A percentile compares a stretch with the other conserved stretches of the same genome.
These are phyloP conservation scores for Trypanosoma vivax DNA, from an alignment of 208 protist genomes.

Conservation along the genomic window DNA sequence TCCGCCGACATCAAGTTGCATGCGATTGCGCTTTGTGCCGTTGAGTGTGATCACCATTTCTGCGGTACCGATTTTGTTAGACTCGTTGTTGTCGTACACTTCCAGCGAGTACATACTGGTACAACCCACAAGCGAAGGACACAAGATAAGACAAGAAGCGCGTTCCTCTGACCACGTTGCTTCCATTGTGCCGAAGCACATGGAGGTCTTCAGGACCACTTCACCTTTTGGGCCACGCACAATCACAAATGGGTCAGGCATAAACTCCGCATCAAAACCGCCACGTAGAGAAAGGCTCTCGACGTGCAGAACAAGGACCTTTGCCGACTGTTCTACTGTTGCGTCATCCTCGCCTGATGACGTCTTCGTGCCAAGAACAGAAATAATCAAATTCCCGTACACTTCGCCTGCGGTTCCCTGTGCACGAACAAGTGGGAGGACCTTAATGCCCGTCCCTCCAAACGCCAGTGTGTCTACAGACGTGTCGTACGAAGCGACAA, in stretches of 20 bases:
- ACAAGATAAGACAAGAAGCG: slow-evolving; percentile 71
- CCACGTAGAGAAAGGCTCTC: slow-evolving; percentile 35
- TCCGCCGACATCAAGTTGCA: slow-evolving; percentile 23
- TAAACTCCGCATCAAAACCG: slow-evolving; percentile 30
- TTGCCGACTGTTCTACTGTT: slow-evolving; percentile 17
- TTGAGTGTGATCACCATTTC: slow-evolving; percentile 36
- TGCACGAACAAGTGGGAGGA: slow-evolving; percentile 39
- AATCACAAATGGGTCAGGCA: slow-evolving; percentile 76
- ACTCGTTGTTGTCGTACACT: slow-evolving; percentile 73
- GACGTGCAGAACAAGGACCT: slow-evolving; percentile 48
- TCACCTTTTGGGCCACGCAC: slow-evolving; percentile 36
- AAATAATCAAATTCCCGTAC: slow-evolving; percentile 54
- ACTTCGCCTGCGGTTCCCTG: slow-evolving; percentile 28
- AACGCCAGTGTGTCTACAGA: slow-evolving; percentile 77
- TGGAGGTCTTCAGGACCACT: slow-evolving; percentile 53
- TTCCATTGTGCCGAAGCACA: slow-evolving; percentile 39
- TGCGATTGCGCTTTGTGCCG: slow-evolving; percentile 42
- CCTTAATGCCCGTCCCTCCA: slow-evolving; percentile 53
- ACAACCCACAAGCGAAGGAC: slow-evolving; percentile 50
- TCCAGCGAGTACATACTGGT: slow-evolving; percentile 51
- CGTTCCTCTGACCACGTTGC: slow-evolving; percentile 44
- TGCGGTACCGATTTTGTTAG: slow-evolving; percentile 37
- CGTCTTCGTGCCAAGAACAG: slow-evolving; percentile 43
- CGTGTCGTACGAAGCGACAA: slow-evolving; percentile 53
- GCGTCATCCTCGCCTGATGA: slow-evolving; percentile 22